Evolutionary conservation across 2,329 filamentous ascomycete species (phyloP), one percentile per base, ranked within the genome.

Genomic region (Dothistroma septosporum): DNA sequence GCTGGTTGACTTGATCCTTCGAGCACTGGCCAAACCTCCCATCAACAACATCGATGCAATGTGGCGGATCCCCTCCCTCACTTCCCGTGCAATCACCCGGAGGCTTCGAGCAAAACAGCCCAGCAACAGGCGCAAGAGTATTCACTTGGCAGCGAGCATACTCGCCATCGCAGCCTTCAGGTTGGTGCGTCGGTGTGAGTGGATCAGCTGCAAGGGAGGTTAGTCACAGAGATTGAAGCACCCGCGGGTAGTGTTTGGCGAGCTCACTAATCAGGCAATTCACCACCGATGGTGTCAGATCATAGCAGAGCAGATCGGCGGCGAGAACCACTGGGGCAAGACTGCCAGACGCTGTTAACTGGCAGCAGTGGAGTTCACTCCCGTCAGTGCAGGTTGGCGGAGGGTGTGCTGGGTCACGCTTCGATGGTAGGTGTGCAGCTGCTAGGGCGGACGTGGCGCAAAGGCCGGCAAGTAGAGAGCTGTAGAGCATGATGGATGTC

Each of bases 101-200:
- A 4, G 63, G 63, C 41, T 61, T 57, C 24, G 57, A 60, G 53
- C 64, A 66, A 49, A 64, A 66, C 28, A 66, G 53, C n/a, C 64
- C 64, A 1, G 63, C 1, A 1, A 64, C 33, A 1, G 63, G 63
- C 6, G 57, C 47, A 1, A 66, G 47, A 28, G 60, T 59, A 41
- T 66, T 66, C 48, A 66, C 61, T 54, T 66, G 63, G 28, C 63
- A 66, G 55, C 64, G 65, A 11, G 59, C 41, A 44, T 61, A 63
- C 5, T 49, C 52, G 41, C 64, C 63, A 8, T 53, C 53, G 48
- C 64, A 66, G 21, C 56, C 60, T n/a, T 50, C 47, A 5, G 47
- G 47, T 14, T 50, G 47, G 28, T 50, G 9, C 21, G 47, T 55
- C 28, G 33, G 53, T 28, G 32, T 37, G 33, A 55, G 10, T 28